Evolutionary conservation across 768 basidiomycete genomes (phyloP), one percentile per base, ranked within the genome.

Genomic region (Mrakia hoshinonis): DNA sequence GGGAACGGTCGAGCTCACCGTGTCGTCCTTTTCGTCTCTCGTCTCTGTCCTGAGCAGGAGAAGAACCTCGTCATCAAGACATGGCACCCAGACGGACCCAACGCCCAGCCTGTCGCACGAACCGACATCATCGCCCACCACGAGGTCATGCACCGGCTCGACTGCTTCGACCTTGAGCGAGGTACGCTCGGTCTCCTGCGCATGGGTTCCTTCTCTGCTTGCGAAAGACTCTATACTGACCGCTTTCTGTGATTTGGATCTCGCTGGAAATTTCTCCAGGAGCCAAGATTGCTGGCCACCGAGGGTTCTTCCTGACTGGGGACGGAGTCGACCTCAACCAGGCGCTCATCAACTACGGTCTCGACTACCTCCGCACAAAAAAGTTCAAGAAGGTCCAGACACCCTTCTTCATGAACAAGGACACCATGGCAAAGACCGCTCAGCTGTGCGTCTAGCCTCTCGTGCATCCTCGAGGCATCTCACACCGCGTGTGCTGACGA

Each of bases 361-460:
- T 99, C 74, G 90, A 98, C 78, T 99, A 94, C 80, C 83, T 99
- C 67, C 85, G 92, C 46, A 85, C 84, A 67, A 84, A 83, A 36
- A 87, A 85, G 0, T 97, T 90, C 85, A 95, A 87, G 82, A 97
- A 95, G 81, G 86, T 98, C 63, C 92, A 94, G 79, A 91, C 94
- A 3, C 96, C 96, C 0, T 99, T 96, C 83, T 88, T 99, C 84
- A 97, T 99, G 89, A 92, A 92, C 83, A 94, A 92, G 80, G 91
- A 94, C 29, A 85, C 90, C 76, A 99, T 99, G 96, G 87, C 86
- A 70, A 95, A 96, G 83, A 98, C 96, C 0, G 96, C 96, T 1
- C 96, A 99, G 78, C 86, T 99, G 26, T 73, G 15, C 38, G 72
- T 73, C 0, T 11, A 29, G 13, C 12, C 4, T n/a, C 46, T 22